Evolutionary conservation across 2,329 filamentous ascomycete genomes (phyloP).

Genomic region (Ophiocordyceps polyrhachis-furcata): DNA sequence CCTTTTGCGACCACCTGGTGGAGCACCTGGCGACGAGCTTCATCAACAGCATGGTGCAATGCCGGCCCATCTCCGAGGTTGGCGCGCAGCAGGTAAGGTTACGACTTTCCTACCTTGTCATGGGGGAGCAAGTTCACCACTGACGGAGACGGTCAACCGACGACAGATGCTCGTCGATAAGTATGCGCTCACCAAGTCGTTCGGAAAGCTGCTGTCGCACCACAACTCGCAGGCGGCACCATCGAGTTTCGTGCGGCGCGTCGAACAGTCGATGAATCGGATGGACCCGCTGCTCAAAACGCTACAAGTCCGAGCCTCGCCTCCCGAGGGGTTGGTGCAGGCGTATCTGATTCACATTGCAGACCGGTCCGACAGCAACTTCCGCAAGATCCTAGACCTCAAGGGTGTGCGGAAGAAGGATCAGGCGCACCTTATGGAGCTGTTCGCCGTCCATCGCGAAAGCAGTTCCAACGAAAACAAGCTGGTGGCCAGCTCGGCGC

Average conservation of each 20-base stretch:
- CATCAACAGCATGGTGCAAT: slow-evolving; percentile 69
- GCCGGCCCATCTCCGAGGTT: slow-evolving; percentile 78
- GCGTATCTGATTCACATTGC: slow-evolving; percentile 95
- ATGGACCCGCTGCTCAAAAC: slow-evolving; percentile 92
- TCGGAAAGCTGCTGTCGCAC: slow-evolving; percentile 51
- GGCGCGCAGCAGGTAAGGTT: slow-evolving; percentile 66
- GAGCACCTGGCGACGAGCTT: slow-evolving; percentile 69
- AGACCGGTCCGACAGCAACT: slow-evolving; percentile 85
- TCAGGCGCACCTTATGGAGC: slow-evolving; percentile 63
- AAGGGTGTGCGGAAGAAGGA: slow-evolving; percentile 82
- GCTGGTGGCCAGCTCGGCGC: slow-evolving; percentile 49
- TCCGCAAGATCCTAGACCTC: slow-evolving; percentile 86
- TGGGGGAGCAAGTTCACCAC: too few relatives aligned
- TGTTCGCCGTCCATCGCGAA: slow-evolving; percentile 68
- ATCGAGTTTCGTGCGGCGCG: slow-evolving; percentile 63
- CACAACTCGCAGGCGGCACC: slow-evolving; percentile 31
- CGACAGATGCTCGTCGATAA: slow-evolving; percentile 81
- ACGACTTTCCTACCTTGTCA: neutral
- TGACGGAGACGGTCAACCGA: neutral
- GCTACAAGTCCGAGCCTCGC: slow-evolving; percentile 78
- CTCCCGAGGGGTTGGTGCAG: slow-evolving; percentile 85
- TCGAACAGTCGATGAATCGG: slow-evolving; percentile 65
- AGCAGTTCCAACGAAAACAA: slow-evolving; percentile 47
- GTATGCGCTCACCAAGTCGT: slow-evolving; percentile 68
- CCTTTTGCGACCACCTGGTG: slow-evolving; percentile 91